phyloP scores from a whole-genome alignment of 495 filamentous ascomycete genomes.

The Letharia columbiana region DNA sequence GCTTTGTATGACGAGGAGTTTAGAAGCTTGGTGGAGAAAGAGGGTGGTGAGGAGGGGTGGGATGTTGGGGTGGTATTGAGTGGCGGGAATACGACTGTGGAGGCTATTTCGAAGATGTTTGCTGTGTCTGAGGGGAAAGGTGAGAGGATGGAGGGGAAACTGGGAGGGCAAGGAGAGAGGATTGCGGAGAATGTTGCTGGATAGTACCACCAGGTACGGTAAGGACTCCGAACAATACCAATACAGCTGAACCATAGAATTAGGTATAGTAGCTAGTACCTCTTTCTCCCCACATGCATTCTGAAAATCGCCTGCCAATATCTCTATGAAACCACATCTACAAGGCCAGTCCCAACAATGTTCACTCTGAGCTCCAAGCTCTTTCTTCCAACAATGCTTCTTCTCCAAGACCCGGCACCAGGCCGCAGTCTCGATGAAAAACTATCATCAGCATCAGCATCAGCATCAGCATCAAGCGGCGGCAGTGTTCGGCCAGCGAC shows the following conservation, averaged over 20 bases:
- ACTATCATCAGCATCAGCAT: too few relatives aligned
- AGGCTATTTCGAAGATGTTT: constrained; percentile 63
- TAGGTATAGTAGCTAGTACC: not conserved
- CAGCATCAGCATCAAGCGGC: constrained; percentile 9
- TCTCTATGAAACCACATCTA: not conserved
- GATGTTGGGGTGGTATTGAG: constrained; percentile 81
- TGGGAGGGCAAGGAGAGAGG: constrained; percentile 33
- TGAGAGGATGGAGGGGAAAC: constrained; percentile 31
- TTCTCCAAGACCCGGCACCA: not conserved
- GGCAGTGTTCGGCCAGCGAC: constrained; percentile 3
- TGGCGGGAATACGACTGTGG: constrained; percentile 85
- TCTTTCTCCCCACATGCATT: not conserved
- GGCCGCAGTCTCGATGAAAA: not conserved
- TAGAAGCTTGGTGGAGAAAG: constrained; percentile 54
- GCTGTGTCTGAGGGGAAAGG: constrained; percentile 22
- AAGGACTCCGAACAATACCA: not conserved
- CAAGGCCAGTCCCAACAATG: not conserved
- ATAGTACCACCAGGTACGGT: constrained; percentile 15
- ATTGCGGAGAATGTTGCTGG: constrained; percentile 42
- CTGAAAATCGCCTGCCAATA: not conserved
- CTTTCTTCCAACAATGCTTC: not conserved
- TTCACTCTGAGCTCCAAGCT: not conserved
- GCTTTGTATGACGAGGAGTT: constrained; percentile 83
- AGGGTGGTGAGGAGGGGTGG: constrained; percentile 68
- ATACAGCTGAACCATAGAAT: too few relatives aligned